Evolutionary conservation across 2,329 filamentous ascomycete species (phyloP), one percentile per base, ranked within the genome.

Genomic region (Aspergillus sp.): DNA sequence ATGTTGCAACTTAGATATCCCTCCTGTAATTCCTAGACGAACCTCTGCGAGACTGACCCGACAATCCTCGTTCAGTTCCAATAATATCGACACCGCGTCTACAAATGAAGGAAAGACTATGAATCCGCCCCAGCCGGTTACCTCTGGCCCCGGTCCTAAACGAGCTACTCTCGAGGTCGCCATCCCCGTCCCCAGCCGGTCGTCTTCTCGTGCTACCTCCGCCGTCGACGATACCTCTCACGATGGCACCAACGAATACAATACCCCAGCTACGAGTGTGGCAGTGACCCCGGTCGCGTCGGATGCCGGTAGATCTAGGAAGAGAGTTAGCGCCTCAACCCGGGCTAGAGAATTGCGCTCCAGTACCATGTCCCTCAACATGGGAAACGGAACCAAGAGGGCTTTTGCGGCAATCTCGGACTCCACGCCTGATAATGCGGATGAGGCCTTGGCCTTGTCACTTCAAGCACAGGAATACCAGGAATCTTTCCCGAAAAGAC

Each of bases 181-280:
- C 17, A 69, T 70, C 2, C 66, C 70, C 0, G 32, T 59, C 9
- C 64, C 60, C 47, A 67, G 65, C 49, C 49, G 55, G 11, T 57
- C 64, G 13, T 41, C 59, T 2, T 59, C 52, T 5, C 53, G 59
- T 38, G 62, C 63, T 6, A 62, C 70, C 1, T 68, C 72, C 19
- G 76, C 76, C 2, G 58, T 67, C 25, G 70, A 71, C 5, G 70
- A 71, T 31, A 66, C 66, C 9, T 68, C 70, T 25, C 66, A 75
- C 49, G 75, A 76, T 49, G 72, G 74, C 5, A 79, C 74, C 10
- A 74, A 75, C 34, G 80, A 77, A 16, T 81, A 80, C 61, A 84
- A 83, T 53, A 88, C 86, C 3, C 84, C 85, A 4, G 81, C 76
- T 34, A 88, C 86, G 17, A 86, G 82, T 66, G 75, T 78, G 49